A percentile compares a stretch with the other conserved stretches of the same genome.
These are phyloP conservation scores for Chalciporus sphaerocephalus DNA, from an alignment of 768 basidiomycete species.

Conservation along the genomic window DNA sequence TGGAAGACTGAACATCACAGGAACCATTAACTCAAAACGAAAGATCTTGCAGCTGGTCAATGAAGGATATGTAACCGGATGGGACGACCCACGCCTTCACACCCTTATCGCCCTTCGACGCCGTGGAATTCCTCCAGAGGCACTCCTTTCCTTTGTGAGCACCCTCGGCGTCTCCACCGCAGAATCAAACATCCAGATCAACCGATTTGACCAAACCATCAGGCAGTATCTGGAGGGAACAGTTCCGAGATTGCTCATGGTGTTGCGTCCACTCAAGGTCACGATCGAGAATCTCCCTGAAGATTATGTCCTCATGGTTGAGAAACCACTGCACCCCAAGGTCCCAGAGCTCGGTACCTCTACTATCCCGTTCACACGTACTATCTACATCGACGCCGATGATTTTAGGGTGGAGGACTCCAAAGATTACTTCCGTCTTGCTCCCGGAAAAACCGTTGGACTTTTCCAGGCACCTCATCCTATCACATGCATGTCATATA, in stretches of 20 bases:
- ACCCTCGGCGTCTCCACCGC: constrained; percentile 90
- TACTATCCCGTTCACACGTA: constrained; percentile 79
- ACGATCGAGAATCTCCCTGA: constrained; percentile 88
- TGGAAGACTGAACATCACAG: constrained; percentile 87
- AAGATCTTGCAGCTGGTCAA: constrained; percentile 89
- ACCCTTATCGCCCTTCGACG: constrained; percentile 94
- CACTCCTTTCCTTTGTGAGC: constrained; percentile 89
- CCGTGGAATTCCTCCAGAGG: constrained; percentile 94
- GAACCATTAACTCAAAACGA: constrained; percentile 95
- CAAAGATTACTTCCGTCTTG: constrained; percentile 94
- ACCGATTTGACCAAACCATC: constrained; percentile 86
- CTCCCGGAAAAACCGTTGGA: constrained; percentile 96
- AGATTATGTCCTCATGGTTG: constrained; percentile 75
- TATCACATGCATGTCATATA: constrained; percentile 89
- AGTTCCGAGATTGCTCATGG: constrained; percentile 87
- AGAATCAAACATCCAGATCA: constrained; percentile 75
- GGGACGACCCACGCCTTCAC: constrained; percentile 97
- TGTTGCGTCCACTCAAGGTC: constrained; percentile 84
- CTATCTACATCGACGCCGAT: constrained; percentile 86
- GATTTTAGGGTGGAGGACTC: constrained; percentile 93
- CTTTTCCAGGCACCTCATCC: constrained; percentile 90
- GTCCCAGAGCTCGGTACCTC: constrained; percentile 81
- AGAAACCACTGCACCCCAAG: constrained; percentile 94
- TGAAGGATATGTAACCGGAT: constrained; percentile 78
- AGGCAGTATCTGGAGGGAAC: constrained; percentile 85